These are phyloP conservation scores for Lithospermum erythrorhizon DNA, from an alignment of 257 asterid genomes.

Conservation along the genomic window DNA sequence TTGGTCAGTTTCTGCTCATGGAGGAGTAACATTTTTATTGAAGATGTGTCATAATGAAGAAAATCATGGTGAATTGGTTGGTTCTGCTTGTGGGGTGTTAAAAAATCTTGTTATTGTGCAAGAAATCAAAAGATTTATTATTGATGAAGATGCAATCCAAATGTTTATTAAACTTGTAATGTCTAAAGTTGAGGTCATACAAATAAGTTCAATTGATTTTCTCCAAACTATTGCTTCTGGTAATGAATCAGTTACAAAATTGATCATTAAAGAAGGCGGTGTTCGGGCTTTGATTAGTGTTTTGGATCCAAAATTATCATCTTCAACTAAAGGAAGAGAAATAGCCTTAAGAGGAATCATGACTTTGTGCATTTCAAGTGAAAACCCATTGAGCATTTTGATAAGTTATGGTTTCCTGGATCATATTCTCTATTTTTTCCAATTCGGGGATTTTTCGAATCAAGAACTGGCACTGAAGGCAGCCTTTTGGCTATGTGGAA, in stretches of 20 bases:
- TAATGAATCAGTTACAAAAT: constrained; percentile 40
- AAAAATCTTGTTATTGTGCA: constrained; percentile 71
- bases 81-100: constrained; percentile 66
- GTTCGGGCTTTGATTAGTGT: constrained; percentile 44
- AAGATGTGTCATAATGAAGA: constrained; percentile 41
- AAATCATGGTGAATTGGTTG: constrained; percentile 28
- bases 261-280: constrained; percentile 57
- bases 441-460: constrained; percentile 45
- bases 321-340: constrained; percentile 55
- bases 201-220: constrained; percentile 52
- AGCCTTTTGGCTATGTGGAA: constrained; percentile 68
- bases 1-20: constrained; percentile 93
- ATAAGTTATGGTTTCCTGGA: constrained; percentile 43
- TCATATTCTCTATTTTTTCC: constrained; percentile 52
- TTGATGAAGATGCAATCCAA: constrained; percentile 65
- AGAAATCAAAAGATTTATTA: constrained; percentile 77
- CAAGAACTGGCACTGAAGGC: constrained; percentile 78
- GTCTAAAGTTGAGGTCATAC: constrained; percentile 45
- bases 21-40: constrained; percentile 69
- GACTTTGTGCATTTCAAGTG: constrained; percentile 39
- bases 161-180: constrained; percentile 37
- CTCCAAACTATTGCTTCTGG: constrained; percentile 64
- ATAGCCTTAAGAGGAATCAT: constrained; percentile 60
- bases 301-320: constrained; percentile 47
- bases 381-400: constrained; percentile 25